Conservation (phyloP, 1,284 basidiomycete species). For the Cutaneotrichosporon sp. region DNA sequence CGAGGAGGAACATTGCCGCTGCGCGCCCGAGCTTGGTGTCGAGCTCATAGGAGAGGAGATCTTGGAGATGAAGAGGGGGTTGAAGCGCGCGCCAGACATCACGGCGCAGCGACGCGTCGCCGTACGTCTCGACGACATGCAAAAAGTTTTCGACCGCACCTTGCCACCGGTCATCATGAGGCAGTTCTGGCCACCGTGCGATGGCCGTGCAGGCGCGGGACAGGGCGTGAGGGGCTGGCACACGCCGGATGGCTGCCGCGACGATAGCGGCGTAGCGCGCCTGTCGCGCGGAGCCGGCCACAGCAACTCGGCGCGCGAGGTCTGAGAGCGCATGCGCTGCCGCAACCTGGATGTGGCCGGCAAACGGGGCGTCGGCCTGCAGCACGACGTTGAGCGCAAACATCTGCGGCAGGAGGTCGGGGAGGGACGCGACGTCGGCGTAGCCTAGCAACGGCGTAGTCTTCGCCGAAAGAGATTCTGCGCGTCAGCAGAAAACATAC, state of each 20-base stretch:
- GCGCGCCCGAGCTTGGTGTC: constrained; percentile 2
- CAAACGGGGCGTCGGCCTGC: constrained; percentile 12
- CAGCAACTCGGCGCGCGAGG: not conserved
- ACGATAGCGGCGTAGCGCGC: constrained; percentile 13
- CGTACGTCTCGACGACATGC: constrained; percentile 3
- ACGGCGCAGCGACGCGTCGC: constrained; percentile 9
- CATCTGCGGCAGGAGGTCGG: constrained; percentile 10
- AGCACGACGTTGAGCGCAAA: constrained; percentile 18
- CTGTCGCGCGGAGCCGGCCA: constrained; percentile 6
- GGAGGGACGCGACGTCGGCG: constrained; percentile 11
- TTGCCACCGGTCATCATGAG: constrained; percentile 10
- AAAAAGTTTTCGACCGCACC: constrained; percentile 9
- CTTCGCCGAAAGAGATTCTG: constrained; percentile 9
- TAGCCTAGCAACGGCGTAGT: constrained; percentile 12
- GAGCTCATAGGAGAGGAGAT: not conserved
- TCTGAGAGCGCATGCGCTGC: constrained; percentile 20
- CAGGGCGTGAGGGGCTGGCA: constrained; percentile 9
- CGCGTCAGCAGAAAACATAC: not conserved
- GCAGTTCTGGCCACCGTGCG: constrained; percentile 5
- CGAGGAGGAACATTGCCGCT: constrained; percentile 9
- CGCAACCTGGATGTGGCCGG: constrained; percentile 4
- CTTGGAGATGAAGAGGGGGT: not conserved
- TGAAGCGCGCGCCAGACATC: constrained; percentile 28
- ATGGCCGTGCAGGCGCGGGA: constrained; percentile 15
- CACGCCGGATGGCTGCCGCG: not conserved